Percentiles rank a stretch among this genome's conserved stretches.
Conservation (phyloP, 2,329 filamentous ascomycete species). For the Seiridium cupressi region DNA sequence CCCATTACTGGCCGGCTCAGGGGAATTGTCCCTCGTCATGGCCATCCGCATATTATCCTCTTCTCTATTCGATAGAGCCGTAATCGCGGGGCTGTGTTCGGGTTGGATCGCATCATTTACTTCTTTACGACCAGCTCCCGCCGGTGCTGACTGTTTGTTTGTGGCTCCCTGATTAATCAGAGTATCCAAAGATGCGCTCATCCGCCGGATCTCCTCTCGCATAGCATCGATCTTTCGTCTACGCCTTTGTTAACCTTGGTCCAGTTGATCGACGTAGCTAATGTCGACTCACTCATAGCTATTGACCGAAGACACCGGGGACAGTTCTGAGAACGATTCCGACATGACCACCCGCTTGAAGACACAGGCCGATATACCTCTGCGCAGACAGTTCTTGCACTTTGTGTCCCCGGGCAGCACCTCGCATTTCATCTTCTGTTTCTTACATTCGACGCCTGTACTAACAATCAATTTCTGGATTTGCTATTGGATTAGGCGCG, state of each 20-base stretch:
- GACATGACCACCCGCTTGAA: conserved; percentile 26
- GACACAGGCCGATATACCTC: conserved; percentile 36
- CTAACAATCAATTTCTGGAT: background rate
- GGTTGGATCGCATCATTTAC: background rate
- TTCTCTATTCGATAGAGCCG: conserved; percentile 19
- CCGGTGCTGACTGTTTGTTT: background rate
- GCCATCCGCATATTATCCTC: conserved; percentile 33
- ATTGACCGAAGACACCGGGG: conserved; percentile 2
- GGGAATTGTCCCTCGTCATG: conserved; percentile 43
- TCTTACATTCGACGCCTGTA: conserved; percentile 42
- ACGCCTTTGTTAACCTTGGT: background rate
- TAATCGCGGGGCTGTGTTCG: conserved; percentile 23
- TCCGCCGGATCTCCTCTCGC: conserved; percentile 19
- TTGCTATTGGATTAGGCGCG: background rate
- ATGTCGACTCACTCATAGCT: background rate
- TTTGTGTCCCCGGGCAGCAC: conserved; percentile 36
- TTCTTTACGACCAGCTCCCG: background rate
- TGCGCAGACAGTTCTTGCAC: conserved; percentile 41
- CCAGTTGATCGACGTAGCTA: background rate
- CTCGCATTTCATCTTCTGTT: conserved; percentile 47
- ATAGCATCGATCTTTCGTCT: conserved; percentile 20
- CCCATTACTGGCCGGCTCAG: conserved; percentile 31
- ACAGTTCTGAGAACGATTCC: conserved; percentile 32
- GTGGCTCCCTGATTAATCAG: conserved; percentile 12
- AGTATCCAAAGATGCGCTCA: conserved; percentile 19